Evolutionary conservation across 2,329 filamentous ascomycete genomes (phyloP).

Genomic region (Herpomyces periplanetae): DNA sequence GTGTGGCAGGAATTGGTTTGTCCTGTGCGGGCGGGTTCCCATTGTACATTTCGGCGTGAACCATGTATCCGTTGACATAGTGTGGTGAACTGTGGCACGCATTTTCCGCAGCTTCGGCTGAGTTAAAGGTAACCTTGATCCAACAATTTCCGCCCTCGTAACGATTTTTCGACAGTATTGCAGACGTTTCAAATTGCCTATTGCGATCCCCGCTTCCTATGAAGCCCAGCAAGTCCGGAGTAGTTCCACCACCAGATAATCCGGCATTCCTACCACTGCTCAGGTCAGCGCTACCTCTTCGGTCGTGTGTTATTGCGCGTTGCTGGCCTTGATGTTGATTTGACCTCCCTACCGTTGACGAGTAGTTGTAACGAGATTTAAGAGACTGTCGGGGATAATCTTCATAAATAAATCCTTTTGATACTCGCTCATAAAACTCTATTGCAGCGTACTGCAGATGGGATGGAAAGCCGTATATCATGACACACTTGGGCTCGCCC

Average conservation of each 20-base stretch:
- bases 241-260: no score
- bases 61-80: constrained; percentile 24
- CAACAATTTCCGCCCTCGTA: constrained; percentile 59
- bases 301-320: no score
- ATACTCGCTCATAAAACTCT: constrained; percentile 51
- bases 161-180: constrained; percentile 36
- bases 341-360: background rate
- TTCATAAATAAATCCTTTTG: constrained; percentile 42
- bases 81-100: constrained; percentile 30
- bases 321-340: constrained; percentile 7
- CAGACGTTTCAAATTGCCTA: constrained; percentile 24
- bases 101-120: constrained; percentile 23
- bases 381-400: constrained; percentile 68
- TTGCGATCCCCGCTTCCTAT: constrained; percentile 27
- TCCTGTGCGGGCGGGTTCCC: constrained; percentile 22
- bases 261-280: no score
- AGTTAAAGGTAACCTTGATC: constrained; percentile 58
- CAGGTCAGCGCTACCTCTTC: no score
- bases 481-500: no score
- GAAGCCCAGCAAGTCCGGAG: no score
- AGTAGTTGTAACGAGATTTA: constrained; percentile 20
- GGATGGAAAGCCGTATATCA: constrained; percentile 44
- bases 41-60: constrained; percentile 28
- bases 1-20: constrained; percentile 19
- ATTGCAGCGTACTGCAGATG: constrained; percentile 39